Evolutionary conservation across 2,329 filamentous ascomycete genomes (phyloP).

Genomic region (Macrophomina phaseolina): DNA sequence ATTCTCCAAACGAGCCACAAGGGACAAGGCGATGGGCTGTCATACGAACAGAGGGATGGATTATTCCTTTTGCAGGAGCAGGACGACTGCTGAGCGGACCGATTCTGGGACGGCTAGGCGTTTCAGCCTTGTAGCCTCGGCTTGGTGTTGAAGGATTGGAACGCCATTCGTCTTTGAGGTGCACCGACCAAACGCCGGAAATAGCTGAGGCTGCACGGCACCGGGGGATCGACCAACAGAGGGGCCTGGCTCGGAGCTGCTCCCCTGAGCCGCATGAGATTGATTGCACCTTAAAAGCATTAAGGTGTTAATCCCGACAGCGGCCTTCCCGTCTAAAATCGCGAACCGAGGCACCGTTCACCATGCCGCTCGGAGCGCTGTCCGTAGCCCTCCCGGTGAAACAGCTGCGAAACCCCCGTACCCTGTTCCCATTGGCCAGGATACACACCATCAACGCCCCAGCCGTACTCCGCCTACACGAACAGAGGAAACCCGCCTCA

Average conservation of each 20-base stretch:
- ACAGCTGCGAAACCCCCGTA: slow-evolving; percentile 18
- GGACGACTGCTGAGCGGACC: slow-evolving; percentile 10
- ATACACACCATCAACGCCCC: slow-evolving; percentile 18
- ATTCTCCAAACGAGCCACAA: not conserved
- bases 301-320: slow-evolving; percentile 20
- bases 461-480: slow-evolving; percentile 1
- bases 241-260: not conserved
- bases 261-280: slow-evolving; percentile 14
- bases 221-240: slow-evolving; percentile 11
- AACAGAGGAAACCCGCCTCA: not conserved
- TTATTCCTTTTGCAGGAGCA: slow-evolving; percentile 1
- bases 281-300: slow-evolving; percentile 19
- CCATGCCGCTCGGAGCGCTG: slow-evolving; percentile 2
- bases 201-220: slow-evolving; percentile 6
- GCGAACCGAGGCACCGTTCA: slow-evolving; percentile 18
- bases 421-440: slow-evolving; percentile 1
- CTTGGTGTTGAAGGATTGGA: slow-evolving; percentile 13
- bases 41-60: not conserved
- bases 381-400: slow-evolving; percentile 16
- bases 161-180: slow-evolving; percentile 6
- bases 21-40: not conserved
- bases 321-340: slow-evolving; percentile 19
- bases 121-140: slow-evolving; percentile 23
- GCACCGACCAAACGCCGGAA: slow-evolving; percentile 8
- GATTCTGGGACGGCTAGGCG: slow-evolving; percentile 11